phyloP scores from a whole-genome alignment of 1,284 basidiomycete genomes.

The Cutaneotrichosporon spelunceum region DNA sequence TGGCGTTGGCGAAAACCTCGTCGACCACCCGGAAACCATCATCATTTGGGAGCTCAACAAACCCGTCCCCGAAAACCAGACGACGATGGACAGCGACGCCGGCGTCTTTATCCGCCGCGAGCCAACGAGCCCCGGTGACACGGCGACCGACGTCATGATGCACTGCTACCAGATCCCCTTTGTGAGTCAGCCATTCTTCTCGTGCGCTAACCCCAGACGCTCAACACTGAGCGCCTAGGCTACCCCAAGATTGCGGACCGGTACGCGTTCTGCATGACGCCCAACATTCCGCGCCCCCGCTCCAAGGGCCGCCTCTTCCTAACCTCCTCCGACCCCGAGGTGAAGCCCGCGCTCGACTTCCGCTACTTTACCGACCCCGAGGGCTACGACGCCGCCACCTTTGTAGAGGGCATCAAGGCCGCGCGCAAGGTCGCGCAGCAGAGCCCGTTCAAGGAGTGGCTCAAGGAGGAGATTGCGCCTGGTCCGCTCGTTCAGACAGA shows the following conservation, averaged over 20 bases:
- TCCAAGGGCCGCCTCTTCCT: constrained; percentile 21
- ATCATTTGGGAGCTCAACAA: constrained; percentile 26
- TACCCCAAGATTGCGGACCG: constrained; percentile 18
- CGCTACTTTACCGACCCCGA: constrained; percentile 26
- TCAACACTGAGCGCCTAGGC: constrained; percentile 27
- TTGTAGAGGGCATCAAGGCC: constrained; percentile 23
- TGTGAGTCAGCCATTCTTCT: background rate
- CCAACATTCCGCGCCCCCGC: constrained; percentile 25
- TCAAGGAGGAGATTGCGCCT: constrained; percentile 21
- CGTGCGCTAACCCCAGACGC: constrained; percentile 1
- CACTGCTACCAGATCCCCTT: constrained; percentile 30
- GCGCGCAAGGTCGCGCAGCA: constrained; percentile 23
- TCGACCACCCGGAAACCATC: constrained; percentile 57
- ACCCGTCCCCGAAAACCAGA: constrained; percentile 22
- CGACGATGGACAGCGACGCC: constrained; percentile 26
- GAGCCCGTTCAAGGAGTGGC: constrained; percentile 25
- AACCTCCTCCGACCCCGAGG: constrained; percentile 12
- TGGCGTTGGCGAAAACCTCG: constrained; percentile 64
- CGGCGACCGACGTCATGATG: constrained; percentile 26
- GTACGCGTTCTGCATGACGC: constrained; percentile 28
- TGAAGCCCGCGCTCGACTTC: constrained; percentile 27
- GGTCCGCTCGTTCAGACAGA: constrained; percentile 16
- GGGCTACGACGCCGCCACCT: constrained; percentile 23
- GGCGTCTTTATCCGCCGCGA: constrained; percentile 25
- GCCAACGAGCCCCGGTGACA: constrained; percentile 11